Evolutionary conservation across 768 basidiomycete species (phyloP).

Genomic region (Boletus fagicola): DNA sequence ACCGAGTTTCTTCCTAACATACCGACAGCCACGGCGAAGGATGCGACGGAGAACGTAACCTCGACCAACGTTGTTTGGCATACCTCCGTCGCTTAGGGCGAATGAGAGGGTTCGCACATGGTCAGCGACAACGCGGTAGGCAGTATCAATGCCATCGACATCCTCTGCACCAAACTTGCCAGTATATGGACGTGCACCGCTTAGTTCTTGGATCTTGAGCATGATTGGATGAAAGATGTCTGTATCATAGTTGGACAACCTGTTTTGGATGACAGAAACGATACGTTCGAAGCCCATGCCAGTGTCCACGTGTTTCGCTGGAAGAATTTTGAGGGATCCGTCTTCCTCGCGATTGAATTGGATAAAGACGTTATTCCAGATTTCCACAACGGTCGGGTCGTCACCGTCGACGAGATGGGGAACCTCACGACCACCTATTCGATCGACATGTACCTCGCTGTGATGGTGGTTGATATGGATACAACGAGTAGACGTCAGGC

Average conservation of each 20-base stretch:
- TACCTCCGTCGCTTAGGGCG: conserved; percentile 93
- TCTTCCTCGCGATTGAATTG: conserved; percentile 96
- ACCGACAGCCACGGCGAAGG: conserved; percentile 89
- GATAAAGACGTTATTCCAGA: conserved; percentile 99
- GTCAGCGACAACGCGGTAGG: conserved; percentile 95
- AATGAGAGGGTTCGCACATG: conserved; percentile 95
- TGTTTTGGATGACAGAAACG: conserved; percentile 90
- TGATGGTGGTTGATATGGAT: conserved; percentile 3
- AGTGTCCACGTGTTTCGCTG: conserved; percentile 95
- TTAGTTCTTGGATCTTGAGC: conserved; percentile 79
- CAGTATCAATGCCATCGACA: conserved; percentile 91
- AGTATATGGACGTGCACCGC: conserved; percentile 81
- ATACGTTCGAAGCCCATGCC: conserved; percentile 99
- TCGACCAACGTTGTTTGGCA: conserved; percentile 93
- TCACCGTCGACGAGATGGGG: conserved; percentile 91
- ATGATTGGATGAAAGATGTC: conserved; percentile 94
- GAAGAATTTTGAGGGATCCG: conserved; percentile 74
- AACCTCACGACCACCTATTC: conserved; percentile 96
- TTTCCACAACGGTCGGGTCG: conserved; percentile 95
- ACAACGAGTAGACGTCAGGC: neutral
- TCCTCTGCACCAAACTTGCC: conserved; percentile 97
- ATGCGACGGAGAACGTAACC: conserved; percentile 98
- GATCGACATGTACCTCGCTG: conserved; percentile 96
- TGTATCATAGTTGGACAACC: conserved; percentile 95
- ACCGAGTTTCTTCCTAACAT: conserved; percentile 91